These are phyloP conservation scores for Phoma sp. DNA, from an alignment of 2,329 filamentous ascomycete genomes.

Conservation along the genomic window DNA sequence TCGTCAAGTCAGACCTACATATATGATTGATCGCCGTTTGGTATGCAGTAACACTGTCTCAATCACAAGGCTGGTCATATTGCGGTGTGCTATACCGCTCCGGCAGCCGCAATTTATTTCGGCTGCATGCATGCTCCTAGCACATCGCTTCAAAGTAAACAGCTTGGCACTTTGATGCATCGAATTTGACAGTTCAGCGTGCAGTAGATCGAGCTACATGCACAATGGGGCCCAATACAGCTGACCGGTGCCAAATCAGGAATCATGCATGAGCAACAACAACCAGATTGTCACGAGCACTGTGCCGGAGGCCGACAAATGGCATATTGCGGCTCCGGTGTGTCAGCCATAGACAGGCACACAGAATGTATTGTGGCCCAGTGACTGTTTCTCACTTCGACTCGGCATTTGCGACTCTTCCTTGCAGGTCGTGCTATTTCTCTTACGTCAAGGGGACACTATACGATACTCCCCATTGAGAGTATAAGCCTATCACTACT, in stretches of 20 bases:
- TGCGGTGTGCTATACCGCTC: slow-evolving; percentile 15
- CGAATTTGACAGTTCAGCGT: background rate
- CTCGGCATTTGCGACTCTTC: no score
- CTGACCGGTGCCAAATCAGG: slow-evolving; percentile 11
- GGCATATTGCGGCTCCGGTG: background rate
- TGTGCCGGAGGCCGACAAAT: background rate
- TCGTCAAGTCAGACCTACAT: slow-evolving; percentile 4
- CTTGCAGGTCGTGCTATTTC: no score
- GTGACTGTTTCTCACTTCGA: no score
- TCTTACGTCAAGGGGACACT: no score
- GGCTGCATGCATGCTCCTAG: background rate
- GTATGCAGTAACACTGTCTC: background rate
- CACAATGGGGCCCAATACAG: background rate
- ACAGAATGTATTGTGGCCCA: no score
- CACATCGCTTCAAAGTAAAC: background rate
- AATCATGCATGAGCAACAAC: background rate
- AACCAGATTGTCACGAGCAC: background rate
- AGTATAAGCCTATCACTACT: no score
- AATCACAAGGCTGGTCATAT: slow-evolving; percentile 2
- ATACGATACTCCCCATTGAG: no score
- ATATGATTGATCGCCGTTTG: background rate
- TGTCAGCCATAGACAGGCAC: background rate
- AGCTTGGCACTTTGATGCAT: background rate
- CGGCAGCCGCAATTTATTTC: background rate
- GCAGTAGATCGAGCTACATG: background rate